Percentiles rank a stretch among this genome's conserved stretches.
Evolutionary conservation across 371 early-diverging fungal genomes (phyloP).

Genomic region (Syncephalastrum contaminatum): DNA sequence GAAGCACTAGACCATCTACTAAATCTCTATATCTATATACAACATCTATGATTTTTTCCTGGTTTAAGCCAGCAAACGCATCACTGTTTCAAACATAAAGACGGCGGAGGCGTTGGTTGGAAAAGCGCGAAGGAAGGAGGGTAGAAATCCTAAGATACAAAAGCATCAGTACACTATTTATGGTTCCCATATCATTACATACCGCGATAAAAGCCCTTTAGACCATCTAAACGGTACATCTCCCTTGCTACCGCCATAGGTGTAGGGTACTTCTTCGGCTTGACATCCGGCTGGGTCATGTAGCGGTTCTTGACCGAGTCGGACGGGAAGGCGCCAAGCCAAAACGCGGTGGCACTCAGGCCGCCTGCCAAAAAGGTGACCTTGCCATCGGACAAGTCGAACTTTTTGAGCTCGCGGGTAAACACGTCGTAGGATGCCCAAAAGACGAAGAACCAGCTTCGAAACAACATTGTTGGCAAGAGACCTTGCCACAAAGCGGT

Average conservation of each 20-base stretch:
- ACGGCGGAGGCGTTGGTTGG: constrained; percentile 91
- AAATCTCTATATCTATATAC: not conserved
- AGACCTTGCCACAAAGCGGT: constrained; percentile 85
- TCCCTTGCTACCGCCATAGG: constrained; percentile 49
- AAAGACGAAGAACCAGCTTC: constrained; percentile 87
- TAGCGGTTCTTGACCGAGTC: constrained; percentile 90
- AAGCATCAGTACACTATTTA: not conserved
- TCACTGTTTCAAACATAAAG: constrained; percentile 74
- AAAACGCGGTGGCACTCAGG: constrained; percentile 86
- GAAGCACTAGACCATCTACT: too few relatives aligned
- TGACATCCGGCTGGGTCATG: constrained; percentile 87
- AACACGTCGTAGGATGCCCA: constrained; percentile 87
- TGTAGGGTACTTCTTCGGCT: constrained; percentile 61
- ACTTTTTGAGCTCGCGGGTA: constrained; percentile 43
- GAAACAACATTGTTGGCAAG: constrained; percentile 76
- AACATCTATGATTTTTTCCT: not conserved
- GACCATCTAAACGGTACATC: constrained; percentile 65
- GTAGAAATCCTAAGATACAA: constrained; percentile 65
- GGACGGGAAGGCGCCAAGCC: constrained; percentile 84
- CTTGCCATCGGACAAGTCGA: constrained; percentile 50
- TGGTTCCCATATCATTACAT: constrained; percentile 6
- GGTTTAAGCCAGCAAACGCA: constrained; percentile 35
- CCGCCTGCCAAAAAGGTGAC: constrained; percentile 89
- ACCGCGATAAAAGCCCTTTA: constrained; percentile 73
- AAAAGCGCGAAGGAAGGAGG: constrained; percentile 85